Evolutionary conservation across 768 basidiomycete species (phyloP).

Genomic region (Hemileccinum rubropunctum): DNA sequence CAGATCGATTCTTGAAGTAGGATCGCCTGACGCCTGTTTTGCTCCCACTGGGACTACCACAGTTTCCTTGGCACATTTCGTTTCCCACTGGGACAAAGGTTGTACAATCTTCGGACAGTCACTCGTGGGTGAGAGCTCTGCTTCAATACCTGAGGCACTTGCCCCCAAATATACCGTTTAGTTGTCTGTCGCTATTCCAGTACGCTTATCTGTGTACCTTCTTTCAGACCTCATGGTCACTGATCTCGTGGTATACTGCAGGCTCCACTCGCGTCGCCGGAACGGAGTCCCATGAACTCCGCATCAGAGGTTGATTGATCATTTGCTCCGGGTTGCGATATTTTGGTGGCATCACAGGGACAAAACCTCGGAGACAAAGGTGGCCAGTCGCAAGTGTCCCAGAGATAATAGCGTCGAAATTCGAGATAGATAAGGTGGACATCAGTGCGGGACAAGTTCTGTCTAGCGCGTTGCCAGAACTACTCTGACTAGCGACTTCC

Average conservation of each 20-base stretch:
- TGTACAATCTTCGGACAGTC: neutral
- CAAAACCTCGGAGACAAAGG: neutral
- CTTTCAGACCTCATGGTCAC: neutral
- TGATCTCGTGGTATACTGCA: constrained; percentile 1
- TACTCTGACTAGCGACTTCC: neutral
- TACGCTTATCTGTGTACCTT: neutral
- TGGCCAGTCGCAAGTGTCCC: neutral
- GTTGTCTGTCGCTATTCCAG: constrained; percentile 12
- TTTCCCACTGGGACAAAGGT: neutral
- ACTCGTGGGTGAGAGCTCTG: constrained; percentile 7
- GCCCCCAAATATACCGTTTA: neutral
- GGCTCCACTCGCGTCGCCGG: too few species aligned
- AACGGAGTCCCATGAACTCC: neutral
- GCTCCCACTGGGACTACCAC: neutral
- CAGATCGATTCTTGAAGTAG: constrained; percentile 22
- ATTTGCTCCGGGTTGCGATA: neutral
- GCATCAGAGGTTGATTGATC: neutral
- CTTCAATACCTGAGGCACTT: constrained; percentile 1
- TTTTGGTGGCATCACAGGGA: constrained; percentile 1
- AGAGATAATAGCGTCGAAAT: neutral
- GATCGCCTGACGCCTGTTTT: constrained; percentile 6
- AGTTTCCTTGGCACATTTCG: neutral
- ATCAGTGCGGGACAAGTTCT: neutral
- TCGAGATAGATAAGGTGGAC: neutral
- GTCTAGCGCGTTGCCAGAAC: too few species aligned